Base-by-base conservation (phyloP, 371 early-diverging fungal species). In the Mortierella sp. region DNA sequence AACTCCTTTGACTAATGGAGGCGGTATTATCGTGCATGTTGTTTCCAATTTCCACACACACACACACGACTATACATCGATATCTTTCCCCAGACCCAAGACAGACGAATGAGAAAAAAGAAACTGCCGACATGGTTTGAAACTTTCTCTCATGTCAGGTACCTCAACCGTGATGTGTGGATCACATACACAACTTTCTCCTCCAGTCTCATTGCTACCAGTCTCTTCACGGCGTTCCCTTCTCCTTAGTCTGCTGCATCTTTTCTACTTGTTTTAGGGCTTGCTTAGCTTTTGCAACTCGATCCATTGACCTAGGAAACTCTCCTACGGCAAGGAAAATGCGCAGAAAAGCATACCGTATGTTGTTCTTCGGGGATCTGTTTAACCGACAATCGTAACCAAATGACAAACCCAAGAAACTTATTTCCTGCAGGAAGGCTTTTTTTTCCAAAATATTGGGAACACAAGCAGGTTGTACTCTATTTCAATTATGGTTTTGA, bases 401-500 rank as follows among this genome's bases (percentile, higher is more conserved):
- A 28, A 26, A 8, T 55, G 55, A 54, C 52, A 54, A 54, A 54
- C 54, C 42, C 1, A 38, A 38, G 42, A 54, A 38, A 38, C 42
- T 38, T 38, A 38, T 5, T 5, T 38, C 42, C 42, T 38, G 42
- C 42, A 38, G 42, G 24, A n/a, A 9, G 13, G 3, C 54, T 19
- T 55, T 55, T 58, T 58, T 11, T 58, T 10, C 57, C 16, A 60
- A 52, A 31, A 60, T n/a, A n/a, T n/a, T n/a, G n/a, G n/a, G 65
- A 21, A 38, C 38, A 65, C 65, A 38, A 38, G 38, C 42, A 38
- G 42, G 3, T 38, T 38, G n/a, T 38, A 38, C 65, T 54, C 38
- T 65, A 44, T 71, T 47, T 71, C 21, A 14, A 26, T 71, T 71
- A 71, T 45, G 44, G 48, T 71, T 70, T 44, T 71, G 44, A 47